phyloP scores from a whole-genome alignment of 768 basidiomycete species.

The Lentinula edodes region DNA sequence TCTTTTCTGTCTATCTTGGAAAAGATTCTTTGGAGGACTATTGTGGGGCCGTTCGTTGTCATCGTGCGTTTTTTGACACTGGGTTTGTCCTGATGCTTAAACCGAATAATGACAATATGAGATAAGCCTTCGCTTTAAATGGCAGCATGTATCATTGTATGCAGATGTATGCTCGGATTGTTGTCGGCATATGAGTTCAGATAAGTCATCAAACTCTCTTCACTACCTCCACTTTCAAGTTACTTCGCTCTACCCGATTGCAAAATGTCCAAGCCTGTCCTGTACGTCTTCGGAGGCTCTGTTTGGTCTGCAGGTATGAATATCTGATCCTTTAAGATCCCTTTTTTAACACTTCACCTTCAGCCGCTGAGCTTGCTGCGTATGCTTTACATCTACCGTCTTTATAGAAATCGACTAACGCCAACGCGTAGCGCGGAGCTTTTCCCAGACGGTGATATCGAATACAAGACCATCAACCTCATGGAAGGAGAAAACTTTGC shows the following conservation, averaged over 20 bases:
- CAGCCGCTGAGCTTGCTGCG: conserved; percentile 20
- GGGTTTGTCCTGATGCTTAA: not conserved
- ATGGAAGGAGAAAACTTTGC: conserved; percentile 42
- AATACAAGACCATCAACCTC: conserved; percentile 33
- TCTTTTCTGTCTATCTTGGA: conserved; percentile 17
- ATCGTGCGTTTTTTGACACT: conserved; percentile 8
- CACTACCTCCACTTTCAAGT: not conserved
- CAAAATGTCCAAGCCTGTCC: conserved; percentile 16
- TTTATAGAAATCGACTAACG: not conserved
- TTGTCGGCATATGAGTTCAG: not conserved
- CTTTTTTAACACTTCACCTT: not conserved
- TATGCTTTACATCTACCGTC: not conserved
- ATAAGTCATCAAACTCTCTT: not conserved
- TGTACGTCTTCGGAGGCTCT: conserved; percentile 20
- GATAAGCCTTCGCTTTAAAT: not conserved
- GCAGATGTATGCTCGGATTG: not conserved
- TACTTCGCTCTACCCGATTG: not conserved
- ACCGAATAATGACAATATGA: not conserved
- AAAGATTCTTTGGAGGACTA: conserved; percentile 34
- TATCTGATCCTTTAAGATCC: not conserved
- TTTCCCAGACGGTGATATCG: conserved; percentile 31
- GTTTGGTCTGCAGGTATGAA: conserved; percentile 19
- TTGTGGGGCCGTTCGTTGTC: conserved; percentile 34
- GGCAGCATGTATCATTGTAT: too few relatives aligned
- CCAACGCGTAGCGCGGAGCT: conserved; percentile 29